phyloP scores from a whole-genome alignment of 495 filamentous ascomycete species.

The Astrocystis sublimbata region DNA sequence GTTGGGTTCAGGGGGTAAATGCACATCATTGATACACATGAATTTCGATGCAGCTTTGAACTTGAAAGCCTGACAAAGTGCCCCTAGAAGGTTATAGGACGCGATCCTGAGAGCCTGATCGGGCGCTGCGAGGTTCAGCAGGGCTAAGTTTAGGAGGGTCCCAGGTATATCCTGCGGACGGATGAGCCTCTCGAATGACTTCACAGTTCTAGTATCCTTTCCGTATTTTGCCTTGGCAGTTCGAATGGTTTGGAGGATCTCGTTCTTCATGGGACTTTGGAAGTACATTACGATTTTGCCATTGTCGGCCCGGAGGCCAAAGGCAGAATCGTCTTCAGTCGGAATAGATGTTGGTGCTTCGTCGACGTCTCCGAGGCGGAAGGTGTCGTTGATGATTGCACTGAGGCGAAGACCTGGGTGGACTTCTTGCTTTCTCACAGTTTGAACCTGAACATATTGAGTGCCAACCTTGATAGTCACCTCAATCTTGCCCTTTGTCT shows the following conservation, averaged over 20 bases:
- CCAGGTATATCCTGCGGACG: slow-evolving; percentile 68
- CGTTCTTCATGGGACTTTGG: slow-evolving; percentile 59
- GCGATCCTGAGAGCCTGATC: slow-evolving; percentile 58
- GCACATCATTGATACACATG: slow-evolving; percentile 59
- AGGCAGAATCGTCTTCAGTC: slow-evolving; percentile 66
- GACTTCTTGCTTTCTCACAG: slow-evolving; percentile 64
- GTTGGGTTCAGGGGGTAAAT: slow-evolving; percentile 61
- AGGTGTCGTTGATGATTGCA: slow-evolving; percentile 67
- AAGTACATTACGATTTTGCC: slow-evolving; percentile 70
- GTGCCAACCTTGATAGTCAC: slow-evolving; percentile 64
- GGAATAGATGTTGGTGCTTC: slow-evolving; percentile 62
- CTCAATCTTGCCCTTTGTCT: slow-evolving; percentile 65
- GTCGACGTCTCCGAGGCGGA: slow-evolving; percentile 62
- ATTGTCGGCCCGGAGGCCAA: slow-evolving; percentile 64
- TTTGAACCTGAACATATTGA: slow-evolving; percentile 68
- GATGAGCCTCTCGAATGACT: slow-evolving; percentile 60
- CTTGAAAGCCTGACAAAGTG: slow-evolving; percentile 64
- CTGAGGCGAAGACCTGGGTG: slow-evolving; percentile 57
- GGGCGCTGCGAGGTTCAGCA: slow-evolving; percentile 61
- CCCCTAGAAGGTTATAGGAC: slow-evolving; percentile 63
- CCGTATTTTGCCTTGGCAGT: slow-evolving; percentile 59
- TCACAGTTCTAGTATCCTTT: slow-evolving; percentile 58
- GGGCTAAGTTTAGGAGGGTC: slow-evolving; percentile 62
- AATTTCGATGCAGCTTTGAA: slow-evolving; percentile 60
- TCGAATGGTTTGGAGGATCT: slow-evolving; percentile 61